Percentiles rank a stretch among this genome's conserved stretches.
These are phyloP conservation scores for Aleurites moluccanus DNA, from an alignment of 441 rosid species.

Conservation along the genomic window DNA sequence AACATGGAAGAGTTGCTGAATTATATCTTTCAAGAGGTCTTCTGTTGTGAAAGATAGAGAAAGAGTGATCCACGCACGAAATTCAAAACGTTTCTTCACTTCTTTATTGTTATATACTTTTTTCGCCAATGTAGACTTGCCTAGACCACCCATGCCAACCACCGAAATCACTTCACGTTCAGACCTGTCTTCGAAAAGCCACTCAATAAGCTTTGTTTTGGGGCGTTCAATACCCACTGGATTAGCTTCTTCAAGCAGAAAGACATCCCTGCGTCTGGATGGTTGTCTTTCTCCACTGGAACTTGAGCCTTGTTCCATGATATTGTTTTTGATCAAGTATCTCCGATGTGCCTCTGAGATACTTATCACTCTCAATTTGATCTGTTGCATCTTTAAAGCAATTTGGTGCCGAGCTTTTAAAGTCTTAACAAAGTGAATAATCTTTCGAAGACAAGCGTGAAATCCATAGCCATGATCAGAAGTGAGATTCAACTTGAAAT, in stretches of 20 bases:
- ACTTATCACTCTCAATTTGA: slow-evolving; percentile 21
- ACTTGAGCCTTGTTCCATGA: slow-evolving; percentile 24
- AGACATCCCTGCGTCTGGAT: slow-evolving; percentile 20
- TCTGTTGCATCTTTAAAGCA: slow-evolving; percentile 25
- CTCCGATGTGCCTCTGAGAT: slow-evolving; percentile 34
- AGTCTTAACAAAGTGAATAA: slow-evolving; percentile 4
- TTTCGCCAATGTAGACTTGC: slow-evolving; percentile 28
- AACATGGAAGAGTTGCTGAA: slow-evolving; percentile 15
- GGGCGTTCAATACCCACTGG: slow-evolving; percentile 34
- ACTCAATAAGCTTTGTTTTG: slow-evolving; percentile 16
- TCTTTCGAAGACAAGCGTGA: slow-evolving; percentile 11
- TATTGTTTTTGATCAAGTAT: slow-evolving; percentile 27
- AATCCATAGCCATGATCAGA: slow-evolving; percentile 20
- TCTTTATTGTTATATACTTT: slow-evolving; percentile 18
- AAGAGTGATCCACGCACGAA: slow-evolving; percentile 19
- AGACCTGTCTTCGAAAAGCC: slow-evolving; percentile 14
- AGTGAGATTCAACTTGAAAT: slow-evolving; percentile 34
- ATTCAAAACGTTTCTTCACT: slow-evolving; percentile 15
- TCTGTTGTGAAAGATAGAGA: not conserved
- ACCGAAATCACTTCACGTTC: slow-evolving; percentile 29
- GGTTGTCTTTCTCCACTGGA: slow-evolving; percentile 13
- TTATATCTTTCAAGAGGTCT: slow-evolving; percentile 23
- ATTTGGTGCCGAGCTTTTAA: slow-evolving; percentile 38
- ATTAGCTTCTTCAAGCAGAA: slow-evolving; percentile 25
- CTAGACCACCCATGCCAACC: slow-evolving; percentile 32